phyloP scores from a whole-genome alignment of 2,329 filamentous ascomycete species.

The Teratosphaeria gauchensis region DNA sequence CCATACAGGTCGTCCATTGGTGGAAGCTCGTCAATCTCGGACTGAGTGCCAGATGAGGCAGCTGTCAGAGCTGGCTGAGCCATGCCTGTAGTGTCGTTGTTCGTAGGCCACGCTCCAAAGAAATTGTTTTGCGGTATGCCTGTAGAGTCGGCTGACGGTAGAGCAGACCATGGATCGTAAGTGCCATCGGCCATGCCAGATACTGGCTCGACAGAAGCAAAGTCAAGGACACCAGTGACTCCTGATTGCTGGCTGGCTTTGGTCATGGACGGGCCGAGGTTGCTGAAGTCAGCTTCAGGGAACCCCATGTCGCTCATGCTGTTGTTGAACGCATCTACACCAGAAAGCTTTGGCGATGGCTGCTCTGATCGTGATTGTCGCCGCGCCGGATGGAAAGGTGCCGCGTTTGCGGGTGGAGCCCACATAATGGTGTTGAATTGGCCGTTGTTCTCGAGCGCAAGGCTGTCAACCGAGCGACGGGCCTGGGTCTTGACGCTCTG shows the following conservation, averaged over 20 bases:
- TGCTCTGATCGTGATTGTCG: conserved; percentile 24
- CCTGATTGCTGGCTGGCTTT: conserved; percentile 14
- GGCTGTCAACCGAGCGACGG: conserved; percentile 44
- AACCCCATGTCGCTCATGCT: conserved; percentile 9
- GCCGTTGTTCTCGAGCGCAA: conserved; percentile 27
- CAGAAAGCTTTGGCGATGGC: conserved; percentile 17
- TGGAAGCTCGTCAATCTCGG: conserved; percentile 29
- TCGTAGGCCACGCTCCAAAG: conserved; percentile 24
- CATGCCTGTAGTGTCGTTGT: conserved; percentile 12
- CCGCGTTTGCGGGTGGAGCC: conserved; percentile 1
- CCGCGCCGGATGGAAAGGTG: conserved; percentile 12
- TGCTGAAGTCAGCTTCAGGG: conserved; percentile 17
- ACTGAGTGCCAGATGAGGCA: conserved; percentile 30
- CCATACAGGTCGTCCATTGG: conserved; percentile 23
- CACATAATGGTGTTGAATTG: conserved; percentile 2
- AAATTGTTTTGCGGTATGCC: conserved; percentile 23
- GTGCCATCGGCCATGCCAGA: conserved; percentile 17
- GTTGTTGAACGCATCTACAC: conserved; percentile 1
- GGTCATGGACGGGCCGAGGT: conserved; percentile 7
- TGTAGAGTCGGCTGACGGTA: conserved; percentile 17
- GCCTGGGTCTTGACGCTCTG: conserved; percentile 33
- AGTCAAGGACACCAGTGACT: conserved; percentile 13
- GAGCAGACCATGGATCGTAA: conserved; percentile 22
- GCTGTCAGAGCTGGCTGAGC: conserved; percentile 29
- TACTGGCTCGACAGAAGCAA: conserved; percentile 16